Evolutionary conservation across 257 asterid species (phyloP), one percentile per base, ranked within the genome.

Genomic region (Gentiana straminea): DNA sequence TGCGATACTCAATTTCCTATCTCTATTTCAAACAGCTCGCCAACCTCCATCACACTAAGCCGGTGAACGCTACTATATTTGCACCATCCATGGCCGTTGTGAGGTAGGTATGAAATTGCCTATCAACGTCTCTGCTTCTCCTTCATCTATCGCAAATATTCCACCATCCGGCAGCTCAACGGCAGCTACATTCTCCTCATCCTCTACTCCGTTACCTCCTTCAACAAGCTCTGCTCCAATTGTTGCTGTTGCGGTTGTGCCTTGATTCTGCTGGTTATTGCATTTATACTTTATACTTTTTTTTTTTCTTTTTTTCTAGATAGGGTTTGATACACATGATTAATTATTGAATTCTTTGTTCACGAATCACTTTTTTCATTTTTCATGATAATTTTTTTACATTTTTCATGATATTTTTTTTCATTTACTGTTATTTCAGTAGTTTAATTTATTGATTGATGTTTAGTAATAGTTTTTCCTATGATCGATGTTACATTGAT

Each of bases 171-270:
- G 77, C 33, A 59, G 71, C 53, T 54, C 77, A 7, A 10, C 10
- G 10, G 1, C 69, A 55, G 24, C 24, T 0, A 59, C 58, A 11
- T 73, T 78, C 3, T 44, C 76, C 8, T 3, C 68, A 3, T 24
- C 24, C 24, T 68, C 65, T 24, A 13, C 82, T 33, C 65, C 78
- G 4, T n/a, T 73, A 11, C 80, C 84, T 41, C 79, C 89, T 12
- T 75, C 88, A 4, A 81, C 77, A 2, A 59, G 58, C 64, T 64
- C 87, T n/a, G 87, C 90, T 57, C 52, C 87, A 15, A 52, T 86
- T 7, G 57, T 68, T 6, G 78, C 67, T 8, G 76, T 37, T 35
- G 75, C 38, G 1, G 70, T 73, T 8, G 57, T 75, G 54, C 93
- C 8, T 44, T 80, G 73, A 73, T 84, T 62, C 65, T 87, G 69